Base-by-base conservation (phyloP, 176 grass and related monocot genomes). In the Tillandsia fasciculata region DNA sequence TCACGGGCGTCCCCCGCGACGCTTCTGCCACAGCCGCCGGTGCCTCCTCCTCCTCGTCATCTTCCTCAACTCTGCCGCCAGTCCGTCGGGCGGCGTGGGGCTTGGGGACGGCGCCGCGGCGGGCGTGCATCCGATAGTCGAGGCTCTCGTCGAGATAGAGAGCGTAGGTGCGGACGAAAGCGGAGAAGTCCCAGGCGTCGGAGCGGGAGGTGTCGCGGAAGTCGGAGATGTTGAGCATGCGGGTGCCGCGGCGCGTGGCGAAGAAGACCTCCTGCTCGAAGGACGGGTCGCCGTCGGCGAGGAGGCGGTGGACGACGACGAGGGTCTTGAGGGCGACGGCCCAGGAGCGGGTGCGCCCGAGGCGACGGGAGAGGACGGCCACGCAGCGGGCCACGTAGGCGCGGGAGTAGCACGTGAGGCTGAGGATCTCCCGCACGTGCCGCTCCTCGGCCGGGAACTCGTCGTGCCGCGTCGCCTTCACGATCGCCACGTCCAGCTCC, bases 281-380 rank as follows among this genome's bases (percentile, higher is more conserved):
- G 22, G 78, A 50, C 12, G 66, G 64, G 47, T 88, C 87, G 15
- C 84, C 94, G 72, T 86, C 84, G 48, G 73, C 48, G 66, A 99
- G 84, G 74, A 99, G 90, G 65, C 94, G 90, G 78, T 90, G 94
- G 51, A 93, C 68, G 64, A 99, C 76, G 74, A 69, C 77, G 23
- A 99, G 82, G 3, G 90, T 81, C 84, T 99, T 99, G 79, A 99
- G 90, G 17, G 90, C 90, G 1, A 99, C 87, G 29, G 87, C 66
- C 90, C 90, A 99, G 75, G 78, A 87, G 15, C 70, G 69, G 17
- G 94, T 93, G 50, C 82, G 83, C 9, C 84, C 80, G 0, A 99
- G 72, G 11, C 90, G 80, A 10, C 87, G 87, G 2, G 90, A 90
- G 13, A 93, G 80, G 20, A 80, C 64, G 0, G 75, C 27, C 3